These are phyloP conservation scores for Cyamopsis tetragonoloba DNA, from an alignment of 306 rosid genomes.

Conservation along the genomic window DNA sequence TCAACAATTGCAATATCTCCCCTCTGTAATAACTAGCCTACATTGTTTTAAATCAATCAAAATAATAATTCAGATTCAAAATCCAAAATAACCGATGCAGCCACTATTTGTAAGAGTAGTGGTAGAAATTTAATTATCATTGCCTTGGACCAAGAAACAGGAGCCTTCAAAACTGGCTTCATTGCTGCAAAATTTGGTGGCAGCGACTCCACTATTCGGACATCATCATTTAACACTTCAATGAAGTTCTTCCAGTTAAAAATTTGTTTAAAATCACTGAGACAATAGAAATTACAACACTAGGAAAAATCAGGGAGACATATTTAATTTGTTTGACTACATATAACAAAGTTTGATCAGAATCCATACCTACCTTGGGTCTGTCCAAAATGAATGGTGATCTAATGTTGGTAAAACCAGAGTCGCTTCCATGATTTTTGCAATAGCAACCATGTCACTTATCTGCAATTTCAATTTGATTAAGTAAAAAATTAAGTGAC, in stretches of 20 bases:
- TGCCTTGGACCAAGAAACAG: conserved; percentile 78
- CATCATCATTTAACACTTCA: conserved; percentile 50
- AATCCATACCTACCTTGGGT: conserved; percentile 59
- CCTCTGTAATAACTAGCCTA: conserved; percentile 52
- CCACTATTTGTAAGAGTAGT: not conserved
- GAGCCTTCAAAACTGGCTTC: conserved; percentile 39
- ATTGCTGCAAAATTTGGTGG: conserved; percentile 34
- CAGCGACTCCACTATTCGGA: conserved; percentile 44
- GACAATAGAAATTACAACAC: not conserved
- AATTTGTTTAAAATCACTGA: conserved; percentile 58
- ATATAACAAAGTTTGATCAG: not conserved
- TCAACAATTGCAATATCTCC: conserved; percentile 35
- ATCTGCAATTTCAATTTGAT: conserved; percentile 61
- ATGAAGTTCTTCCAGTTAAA: conserved; percentile 63
- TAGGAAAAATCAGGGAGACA: not conserved
- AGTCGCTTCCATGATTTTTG: conserved; percentile 70
- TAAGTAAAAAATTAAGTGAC: too few relatives aligned
- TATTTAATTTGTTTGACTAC: not conserved
- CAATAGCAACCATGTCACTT: conserved; percentile 72
- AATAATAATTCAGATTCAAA: conserved; percentile 2
- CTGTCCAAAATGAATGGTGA: conserved; percentile 64
- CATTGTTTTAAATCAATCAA: not conserved
- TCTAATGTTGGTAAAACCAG: conserved; percentile 68
- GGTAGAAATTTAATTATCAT: not conserved
- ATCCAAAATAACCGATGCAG: not conserved